Conservation (phyloP, 1,284 basidiomycete species). For the Golubevia sp. region DNA sequence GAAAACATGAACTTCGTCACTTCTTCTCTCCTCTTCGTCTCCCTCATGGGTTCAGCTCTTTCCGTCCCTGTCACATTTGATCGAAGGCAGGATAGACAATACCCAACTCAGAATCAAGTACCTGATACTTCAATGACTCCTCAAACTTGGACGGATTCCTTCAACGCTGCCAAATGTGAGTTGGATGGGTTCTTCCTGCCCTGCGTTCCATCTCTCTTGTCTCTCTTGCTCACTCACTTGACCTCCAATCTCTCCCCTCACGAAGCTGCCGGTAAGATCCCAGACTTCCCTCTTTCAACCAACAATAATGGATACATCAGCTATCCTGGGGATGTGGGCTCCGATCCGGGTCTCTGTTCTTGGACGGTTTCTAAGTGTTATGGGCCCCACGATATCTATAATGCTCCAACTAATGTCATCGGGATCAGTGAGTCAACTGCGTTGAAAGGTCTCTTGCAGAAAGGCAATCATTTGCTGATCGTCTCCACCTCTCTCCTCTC, state of each 20-base stretch:
- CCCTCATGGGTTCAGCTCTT: neutral
- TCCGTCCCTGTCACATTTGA: too few relatives aligned
- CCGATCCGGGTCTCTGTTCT: constrained; percentile 26
- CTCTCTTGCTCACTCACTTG: too few relatives aligned
- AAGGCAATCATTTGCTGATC: too few relatives aligned
- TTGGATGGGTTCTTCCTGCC: too few relatives aligned
- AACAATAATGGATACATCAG: constrained; percentile 15
- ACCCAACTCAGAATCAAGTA: neutral
- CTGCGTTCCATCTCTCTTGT: too few relatives aligned
- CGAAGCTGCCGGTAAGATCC: too few relatives aligned
- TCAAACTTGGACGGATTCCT: constrained; percentile 28
- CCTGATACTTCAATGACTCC: constrained; percentile 12
- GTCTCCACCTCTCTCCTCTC: too few relatives aligned
- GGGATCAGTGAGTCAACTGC: too few relatives aligned
- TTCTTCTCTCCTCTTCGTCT: neutral
- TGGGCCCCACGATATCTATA: constrained; percentile 22
- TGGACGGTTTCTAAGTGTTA: constrained; percentile 34
- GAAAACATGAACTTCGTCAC: neutral
- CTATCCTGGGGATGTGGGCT: constrained; percentile 14
- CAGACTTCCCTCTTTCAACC: too few relatives aligned
- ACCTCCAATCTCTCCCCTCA: too few relatives aligned
- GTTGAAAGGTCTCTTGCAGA: too few relatives aligned
- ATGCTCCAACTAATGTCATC: constrained; percentile 23
- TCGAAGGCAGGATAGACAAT: neutral
- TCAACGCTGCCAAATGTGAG: constrained; percentile 18